Percentiles rank a stretch among this genome's conserved stretches.
phyloP scores from a whole-genome alignment of 306 rosid species.

The Inga leiocalycina region DNA sequence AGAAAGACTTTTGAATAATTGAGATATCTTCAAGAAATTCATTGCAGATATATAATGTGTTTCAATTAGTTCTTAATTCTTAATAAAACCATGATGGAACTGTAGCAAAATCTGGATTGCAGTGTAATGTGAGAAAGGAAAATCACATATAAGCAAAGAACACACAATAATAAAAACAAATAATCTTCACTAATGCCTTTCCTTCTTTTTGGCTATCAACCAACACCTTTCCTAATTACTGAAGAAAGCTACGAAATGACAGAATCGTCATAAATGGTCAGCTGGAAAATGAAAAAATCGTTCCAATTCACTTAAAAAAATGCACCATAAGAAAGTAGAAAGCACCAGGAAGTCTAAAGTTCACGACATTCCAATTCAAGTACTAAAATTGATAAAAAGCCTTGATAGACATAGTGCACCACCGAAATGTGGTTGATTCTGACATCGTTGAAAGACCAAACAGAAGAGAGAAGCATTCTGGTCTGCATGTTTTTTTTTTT shows the following conservation, averaged over 20 bases:
- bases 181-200: background rate
- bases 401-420: background rate
- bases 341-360: background rate
- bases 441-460: background rate
- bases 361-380: background rate
- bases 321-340: background rate
- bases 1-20: background rate
- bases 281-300: background rate
- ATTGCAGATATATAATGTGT: background rate
- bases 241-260: background rate
- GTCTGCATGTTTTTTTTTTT: background rate
- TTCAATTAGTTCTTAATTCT: background rate
- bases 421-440: background rate
- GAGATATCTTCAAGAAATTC: background rate
- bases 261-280: background rate
- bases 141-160: background rate
- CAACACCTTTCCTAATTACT: background rate
- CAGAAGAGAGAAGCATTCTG: background rate
- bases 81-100: background rate
- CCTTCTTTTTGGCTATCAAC: background rate
- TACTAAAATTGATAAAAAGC: background rate
- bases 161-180: background rate
- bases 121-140: background rate
- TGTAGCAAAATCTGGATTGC: background rate
- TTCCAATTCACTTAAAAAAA: background rate